Conservation (phyloP, 257 asterid species). For the Scutellaria barbata region DNA sequence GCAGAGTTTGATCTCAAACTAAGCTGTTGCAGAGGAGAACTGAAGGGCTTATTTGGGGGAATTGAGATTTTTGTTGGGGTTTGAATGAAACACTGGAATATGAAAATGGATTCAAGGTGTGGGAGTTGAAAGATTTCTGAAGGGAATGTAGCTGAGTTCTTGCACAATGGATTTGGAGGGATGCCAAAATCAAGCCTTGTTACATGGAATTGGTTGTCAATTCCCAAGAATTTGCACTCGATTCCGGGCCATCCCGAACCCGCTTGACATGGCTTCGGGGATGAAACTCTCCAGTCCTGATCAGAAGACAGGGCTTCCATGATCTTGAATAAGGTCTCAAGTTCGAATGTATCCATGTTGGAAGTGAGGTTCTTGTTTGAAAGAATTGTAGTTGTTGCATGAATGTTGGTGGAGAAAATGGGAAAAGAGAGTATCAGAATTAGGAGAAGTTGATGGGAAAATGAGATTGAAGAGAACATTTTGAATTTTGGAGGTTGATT, state of each 20-base stretch:
- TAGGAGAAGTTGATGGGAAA: conserved; percentile 39
- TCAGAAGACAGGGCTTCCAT: conserved; percentile 75
- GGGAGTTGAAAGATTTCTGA: conserved; percentile 66
- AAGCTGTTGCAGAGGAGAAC: conserved; percentile 63
- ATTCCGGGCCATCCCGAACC: conserved; percentile 77
- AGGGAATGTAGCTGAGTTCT: conserved; percentile 69
- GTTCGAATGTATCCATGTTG: conserved; percentile 60
- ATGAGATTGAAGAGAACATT: conserved; percentile 51
- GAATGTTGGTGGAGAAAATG: conserved; percentile 34
- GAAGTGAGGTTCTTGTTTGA: conserved; percentile 34
- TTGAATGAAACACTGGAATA: conserved; percentile 64
- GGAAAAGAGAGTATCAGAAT: conserved; percentile 37
- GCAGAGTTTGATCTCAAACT: conserved; percentile 71
- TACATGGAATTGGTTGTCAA: conserved; percentile 53
- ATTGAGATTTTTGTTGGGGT: conserved; percentile 46
- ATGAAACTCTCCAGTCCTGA: conserved; percentile 61
- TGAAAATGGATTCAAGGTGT: conserved; percentile 71
- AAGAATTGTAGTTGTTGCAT: conserved; percentile 11
- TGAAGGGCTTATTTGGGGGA: conserved; percentile 31
- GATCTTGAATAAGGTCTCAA: conserved; percentile 64
- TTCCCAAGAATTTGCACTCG: conserved; percentile 53
- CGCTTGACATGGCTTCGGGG: conserved; percentile 75
- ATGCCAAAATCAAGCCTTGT: conserved; percentile 77
- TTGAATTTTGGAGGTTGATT: background rate
- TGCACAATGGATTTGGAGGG: conserved; percentile 80